Base-by-base conservation (phyloP, 2,329 filamentous ascomycete species). In the Pleurostoma richardsiae region DNA sequence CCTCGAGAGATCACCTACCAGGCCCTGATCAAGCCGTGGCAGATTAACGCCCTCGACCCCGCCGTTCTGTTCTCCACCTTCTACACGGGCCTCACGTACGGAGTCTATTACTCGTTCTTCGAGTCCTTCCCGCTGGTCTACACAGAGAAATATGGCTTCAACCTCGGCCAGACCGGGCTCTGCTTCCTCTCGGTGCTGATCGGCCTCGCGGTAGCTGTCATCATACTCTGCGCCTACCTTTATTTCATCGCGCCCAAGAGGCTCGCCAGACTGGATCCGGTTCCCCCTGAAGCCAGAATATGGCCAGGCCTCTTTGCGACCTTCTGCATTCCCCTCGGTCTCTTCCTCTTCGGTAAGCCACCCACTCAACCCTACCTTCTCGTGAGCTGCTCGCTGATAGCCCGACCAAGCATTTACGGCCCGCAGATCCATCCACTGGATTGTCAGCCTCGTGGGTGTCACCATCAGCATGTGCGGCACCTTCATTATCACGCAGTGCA, bases 101-200 rank as follows among this genome's bases (percentile, higher is more conserved):
- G 70, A 44, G 81, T 79, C 56, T 81, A 80, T 66, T 80, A 80
- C 55, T 73, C 70, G 33, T 85, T 76, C 64, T 85, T 85, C 57
- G 81, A 85, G 55, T 76, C 76, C 27, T 85, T 85, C 60, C 80
- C 81, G 4, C 65, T 83, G 10, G 79, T 85, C 47, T 86, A 82
- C 59, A 70, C 72, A 4, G 69, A 69, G 40, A 66, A 74, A 55
- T 85, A 86, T 62, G 61, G 67, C 58, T 83, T 86, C 73, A 75
- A 69, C 50, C 62, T 77, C 4, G 79, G 80, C 31, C 59, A 80
- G 52, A 65, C 77, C 50, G 79, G 80, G 29, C 70, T 85, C 8
- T 73, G 81, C 44, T 85, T 85, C 67, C 66, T 80, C 42, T 77
- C 74, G 52, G 72, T 84, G 55, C 64, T 81, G 31, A 71, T 83